phyloP scores from a whole-genome alignment of 768 basidiomycete genomes.

The Leccinellum luteum region DNA sequence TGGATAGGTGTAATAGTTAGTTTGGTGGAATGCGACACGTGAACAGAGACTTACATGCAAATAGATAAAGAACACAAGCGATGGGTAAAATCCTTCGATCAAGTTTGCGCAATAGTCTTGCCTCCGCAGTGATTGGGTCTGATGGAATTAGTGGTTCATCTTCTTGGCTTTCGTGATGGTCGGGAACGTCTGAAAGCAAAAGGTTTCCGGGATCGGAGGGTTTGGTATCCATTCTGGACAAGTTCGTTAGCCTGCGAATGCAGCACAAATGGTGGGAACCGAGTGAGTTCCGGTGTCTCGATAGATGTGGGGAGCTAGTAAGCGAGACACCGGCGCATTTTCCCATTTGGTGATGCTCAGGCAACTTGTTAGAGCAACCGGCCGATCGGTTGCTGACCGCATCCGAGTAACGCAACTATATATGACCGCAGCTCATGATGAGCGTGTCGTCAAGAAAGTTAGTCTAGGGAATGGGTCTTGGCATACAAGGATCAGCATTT shows the following conservation, averaged over 20 bases:
- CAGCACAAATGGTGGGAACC: background rate
- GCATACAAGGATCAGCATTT: no score
- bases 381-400: background rate
- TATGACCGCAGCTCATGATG: no score
- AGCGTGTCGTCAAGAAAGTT: no score
- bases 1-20: constrained; percentile 7
- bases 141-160: constrained; percentile 19
- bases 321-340: background rate
- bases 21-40: background rate
- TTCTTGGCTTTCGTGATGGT: constrained; percentile 8
- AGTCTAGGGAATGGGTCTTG: no score
- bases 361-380: background rate
- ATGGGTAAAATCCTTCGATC: constrained; percentile 69
- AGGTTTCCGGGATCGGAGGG: constrained; percentile 2
- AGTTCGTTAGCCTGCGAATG: background rate
- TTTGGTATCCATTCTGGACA: constrained; percentile 19
- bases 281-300: background rate
- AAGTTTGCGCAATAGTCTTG: constrained; percentile 57
- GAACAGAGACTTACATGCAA: constrained; percentile 58
- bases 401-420: background rate
- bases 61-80: constrained; percentile 70
- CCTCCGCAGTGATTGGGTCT: constrained; percentile 40
- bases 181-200: constrained; percentile 4
- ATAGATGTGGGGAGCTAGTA: background rate
- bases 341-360: background rate